These are phyloP conservation scores for Lotmaria passim DNA, from an alignment of 208 protist species.

Conservation along the genomic window DNA sequence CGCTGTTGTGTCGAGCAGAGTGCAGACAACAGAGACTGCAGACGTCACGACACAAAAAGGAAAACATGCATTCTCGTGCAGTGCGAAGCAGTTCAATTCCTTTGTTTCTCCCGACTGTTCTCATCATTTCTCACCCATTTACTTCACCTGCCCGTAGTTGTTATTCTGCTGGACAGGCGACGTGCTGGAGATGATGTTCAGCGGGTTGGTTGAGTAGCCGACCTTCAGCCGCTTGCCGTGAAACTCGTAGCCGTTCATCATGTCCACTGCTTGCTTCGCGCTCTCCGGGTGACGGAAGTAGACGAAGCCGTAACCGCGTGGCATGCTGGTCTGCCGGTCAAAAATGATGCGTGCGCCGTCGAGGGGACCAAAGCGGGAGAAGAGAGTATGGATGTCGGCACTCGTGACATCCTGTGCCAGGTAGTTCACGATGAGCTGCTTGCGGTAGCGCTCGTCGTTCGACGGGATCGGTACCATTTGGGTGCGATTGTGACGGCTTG, in stretches of 20 bases:
- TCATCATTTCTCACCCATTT: not conserved
- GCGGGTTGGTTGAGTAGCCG: constrained; percentile 76
- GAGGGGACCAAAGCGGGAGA: constrained; percentile 71
- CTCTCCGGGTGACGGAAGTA: constrained; percentile 70
- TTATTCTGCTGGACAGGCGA: constrained; percentile 14
- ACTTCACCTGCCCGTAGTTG: constrained; percentile 13
- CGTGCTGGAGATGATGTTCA: constrained; percentile 64
- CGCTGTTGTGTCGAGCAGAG: not conserved
- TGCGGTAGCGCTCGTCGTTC: constrained; percentile 70
- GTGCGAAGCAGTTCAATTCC: no score
- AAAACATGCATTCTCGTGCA: no score
- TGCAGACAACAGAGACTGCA: not conserved
- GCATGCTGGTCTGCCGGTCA: constrained; percentile 68
- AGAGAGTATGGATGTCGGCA: constrained; percentile 63
- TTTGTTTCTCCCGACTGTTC: no score
- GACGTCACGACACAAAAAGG: not conserved
- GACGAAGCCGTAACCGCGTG: constrained; percentile 80
- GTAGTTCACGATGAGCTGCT: constrained; percentile 88
- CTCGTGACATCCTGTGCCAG: constrained; percentile 67
- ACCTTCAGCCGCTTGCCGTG: constrained; percentile 81
- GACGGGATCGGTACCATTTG: constrained; percentile 42
- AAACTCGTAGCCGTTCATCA: constrained; percentile 75
- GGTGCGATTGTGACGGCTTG: constrained; percentile 32
- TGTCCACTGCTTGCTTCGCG: constrained; percentile 60
- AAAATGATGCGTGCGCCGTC: constrained; percentile 78